phyloP scores from a whole-genome alignment of 2,329 filamentous ascomycete species.

The Aspergillus puulaauensis region DNA sequence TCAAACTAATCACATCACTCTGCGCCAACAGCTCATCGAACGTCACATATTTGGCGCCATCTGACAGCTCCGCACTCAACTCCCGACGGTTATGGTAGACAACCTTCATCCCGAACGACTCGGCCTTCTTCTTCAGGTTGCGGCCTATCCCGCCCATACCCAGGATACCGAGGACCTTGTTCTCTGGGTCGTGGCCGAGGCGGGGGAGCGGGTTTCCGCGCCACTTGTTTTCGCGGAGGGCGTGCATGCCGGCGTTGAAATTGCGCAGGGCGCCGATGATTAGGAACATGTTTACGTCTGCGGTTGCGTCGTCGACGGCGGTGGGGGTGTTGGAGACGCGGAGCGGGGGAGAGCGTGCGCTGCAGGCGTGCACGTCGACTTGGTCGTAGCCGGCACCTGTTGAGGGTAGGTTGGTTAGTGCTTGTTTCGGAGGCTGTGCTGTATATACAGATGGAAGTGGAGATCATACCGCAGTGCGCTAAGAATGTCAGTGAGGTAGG shows the following conservation, averaged over 20 bases:
- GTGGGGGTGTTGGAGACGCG: slow-evolving; percentile 79
- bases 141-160: slow-evolving; percentile 85
- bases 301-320: slow-evolving; percentile 78
- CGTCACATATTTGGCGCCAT: slow-evolving; percentile 49
- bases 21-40: slow-evolving; percentile 70
- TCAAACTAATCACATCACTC: slow-evolving; percentile 77
- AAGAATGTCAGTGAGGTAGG: slow-evolving; percentile 40
- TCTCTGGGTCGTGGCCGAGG: slow-evolving; percentile 73
- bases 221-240: slow-evolving; percentile 68
- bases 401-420: not conserved
- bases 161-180: slow-evolving; percentile 75
- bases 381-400: slow-evolving; percentile 82
- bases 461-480: slow-evolving; percentile 38
- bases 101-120: slow-evolving; percentile 72
- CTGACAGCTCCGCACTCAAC: slow-evolving; percentile 54
- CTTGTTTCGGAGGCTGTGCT: no score
- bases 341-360: slow-evolving; percentile 57
- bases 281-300: slow-evolving; percentile 77
- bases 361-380: slow-evolving; percentile 72
- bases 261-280: slow-evolving; percentile 77
- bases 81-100: slow-evolving; percentile 71
- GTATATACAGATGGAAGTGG: not conserved
- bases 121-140: slow-evolving; percentile 71
- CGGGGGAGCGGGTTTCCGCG: slow-evolving; percentile 55
- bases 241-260: slow-evolving; percentile 65